phyloP scores from a whole-genome alignment of 2,329 filamentous ascomycete species.

The Seiridium cupressi region DNA sequence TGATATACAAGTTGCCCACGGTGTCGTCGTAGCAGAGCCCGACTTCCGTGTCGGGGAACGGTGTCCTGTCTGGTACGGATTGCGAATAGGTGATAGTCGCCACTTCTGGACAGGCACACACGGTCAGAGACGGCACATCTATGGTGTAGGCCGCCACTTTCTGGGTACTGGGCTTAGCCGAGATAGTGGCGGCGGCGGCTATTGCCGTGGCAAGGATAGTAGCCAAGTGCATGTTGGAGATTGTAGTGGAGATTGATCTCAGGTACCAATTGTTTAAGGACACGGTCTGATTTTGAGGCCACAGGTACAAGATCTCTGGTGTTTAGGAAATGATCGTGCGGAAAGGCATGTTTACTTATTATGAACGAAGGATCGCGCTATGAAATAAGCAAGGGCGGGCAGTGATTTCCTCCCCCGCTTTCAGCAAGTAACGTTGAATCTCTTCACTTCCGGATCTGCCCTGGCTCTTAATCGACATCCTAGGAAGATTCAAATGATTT shows the following conservation, averaged over 20 bases:
- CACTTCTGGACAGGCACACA: background rate
- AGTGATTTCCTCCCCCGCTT: no score
- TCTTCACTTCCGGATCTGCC: no score
- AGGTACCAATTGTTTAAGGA: background rate
- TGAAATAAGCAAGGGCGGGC: no score
- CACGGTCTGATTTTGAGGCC: no score
- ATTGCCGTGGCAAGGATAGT: background rate
- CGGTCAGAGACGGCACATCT: background rate
- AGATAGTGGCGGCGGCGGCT: background rate
- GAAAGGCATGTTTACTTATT: no score
- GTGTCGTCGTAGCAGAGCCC: slow-evolving; percentile 44
- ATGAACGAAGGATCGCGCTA: no score
- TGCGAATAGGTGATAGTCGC: background rate
- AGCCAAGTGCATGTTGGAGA: background rate
- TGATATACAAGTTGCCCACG: slow-evolving; percentile 32
- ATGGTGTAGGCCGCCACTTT: background rate
- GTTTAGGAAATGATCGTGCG: no score
- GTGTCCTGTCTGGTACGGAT: background rate
- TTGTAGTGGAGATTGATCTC: background rate
- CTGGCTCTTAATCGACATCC: no score
- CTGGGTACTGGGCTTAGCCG: background rate
- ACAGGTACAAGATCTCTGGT: no score
- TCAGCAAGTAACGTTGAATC: no score
- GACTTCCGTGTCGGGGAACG: slow-evolving; percentile 42
- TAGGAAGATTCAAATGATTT: no score